Evolutionary conservation across 208 protist species (phyloP), one percentile per base, ranked within the genome.

Genomic region (Trichomonas gallinae): DNA sequence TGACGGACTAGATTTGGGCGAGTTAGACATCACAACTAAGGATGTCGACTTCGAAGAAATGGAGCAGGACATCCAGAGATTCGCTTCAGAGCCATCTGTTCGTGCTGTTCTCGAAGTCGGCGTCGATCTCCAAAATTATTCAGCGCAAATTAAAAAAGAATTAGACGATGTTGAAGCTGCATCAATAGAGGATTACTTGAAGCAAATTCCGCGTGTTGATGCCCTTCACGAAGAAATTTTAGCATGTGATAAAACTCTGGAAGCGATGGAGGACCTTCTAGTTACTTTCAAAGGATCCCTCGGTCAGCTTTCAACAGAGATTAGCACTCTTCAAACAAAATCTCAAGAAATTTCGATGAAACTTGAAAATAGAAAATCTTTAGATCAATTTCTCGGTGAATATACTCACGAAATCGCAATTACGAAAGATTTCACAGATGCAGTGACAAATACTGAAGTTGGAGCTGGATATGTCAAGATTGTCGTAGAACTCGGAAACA

Each of bases 1-100:
- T 72, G 58, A 72, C 58, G 26, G 58, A 4, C 26, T 72, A 72
- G 58, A 72, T 72, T n/a, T 72, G 11, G 58, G 58, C 58, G 58
- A 72, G 26, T 72, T 51, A 34, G 87, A 93, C 46, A 93, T 93
- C 51, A 93, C 87, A 23, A 58, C 87, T 23, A 93, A 51, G 44
- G 44, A 93, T 34, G 87, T 93, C 15, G 44, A 93, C 31, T 93
- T 93, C 45, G n/a, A 93, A 49, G 87, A 93, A 36, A 93, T 93
- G 87, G 87, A 93, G 44, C 44, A 93, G 44, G 87, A 93, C 46
- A 93, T 93, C 46, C 26, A 93, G 26, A 0, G 87, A 58, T 93
- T 93, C 31, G 87, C 87, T 38, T 93, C 87, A 17, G 34, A 93
- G 15, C n/a, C 23, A 58, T 34, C 87, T 44, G 87, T 93, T 51